Percentiles rank a stretch among this genome's conserved stretches.
These are phyloP conservation scores for Candida sithepensis DNA, from an alignment of 805 yeast genomes.

Conservation along the genomic window DNA sequence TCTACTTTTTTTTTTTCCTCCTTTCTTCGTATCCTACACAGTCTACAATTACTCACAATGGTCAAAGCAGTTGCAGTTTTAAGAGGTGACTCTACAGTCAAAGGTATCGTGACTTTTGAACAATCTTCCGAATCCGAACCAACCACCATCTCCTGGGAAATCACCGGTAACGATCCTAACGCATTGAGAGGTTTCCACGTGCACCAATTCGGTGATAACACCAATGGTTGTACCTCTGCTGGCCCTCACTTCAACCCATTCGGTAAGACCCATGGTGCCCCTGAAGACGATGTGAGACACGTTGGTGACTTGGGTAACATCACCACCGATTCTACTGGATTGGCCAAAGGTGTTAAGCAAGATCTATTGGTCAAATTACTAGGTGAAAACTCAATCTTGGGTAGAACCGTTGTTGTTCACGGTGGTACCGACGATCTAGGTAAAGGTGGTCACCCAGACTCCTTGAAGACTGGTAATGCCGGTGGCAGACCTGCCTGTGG, in stretches of 20 bases:
- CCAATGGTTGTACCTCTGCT: conserved; percentile 98
- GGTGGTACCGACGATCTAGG: conserved; percentile 93
- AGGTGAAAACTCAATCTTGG: conserved; percentile 85
- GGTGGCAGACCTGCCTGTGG: conserved; percentile 99
- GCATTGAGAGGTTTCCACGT: conserved; percentile 96
- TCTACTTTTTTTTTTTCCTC: neutral
- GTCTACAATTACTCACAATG: neutral
- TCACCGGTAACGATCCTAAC: conserved; percentile 82
- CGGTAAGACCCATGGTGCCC: conserved; percentile 87
- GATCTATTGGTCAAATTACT: conserved; percentile 75
- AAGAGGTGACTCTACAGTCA: conserved; percentile 90
- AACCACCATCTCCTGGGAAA: conserved; percentile 84
- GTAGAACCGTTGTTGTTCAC: conserved; percentile 95
- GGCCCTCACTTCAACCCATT: conserved; percentile 98
- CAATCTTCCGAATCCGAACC: conserved; percentile 77
- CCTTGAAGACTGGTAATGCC: conserved; percentile 94
- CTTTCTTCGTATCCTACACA: neutral
- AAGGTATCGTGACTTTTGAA: conserved; percentile 84
- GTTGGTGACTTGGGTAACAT: conserved; percentile 98
- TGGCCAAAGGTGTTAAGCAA: conserved; percentile 84
- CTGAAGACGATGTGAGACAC: conserved; percentile 76
- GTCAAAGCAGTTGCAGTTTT: conserved; percentile 73
- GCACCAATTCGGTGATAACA: conserved; percentile 97
- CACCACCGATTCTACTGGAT: conserved; percentile 79
- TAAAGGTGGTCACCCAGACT: conserved; percentile 88